Base-by-base conservation (phyloP, 352 stramenopile species). In the Phytophthora sansomeana region DNA sequence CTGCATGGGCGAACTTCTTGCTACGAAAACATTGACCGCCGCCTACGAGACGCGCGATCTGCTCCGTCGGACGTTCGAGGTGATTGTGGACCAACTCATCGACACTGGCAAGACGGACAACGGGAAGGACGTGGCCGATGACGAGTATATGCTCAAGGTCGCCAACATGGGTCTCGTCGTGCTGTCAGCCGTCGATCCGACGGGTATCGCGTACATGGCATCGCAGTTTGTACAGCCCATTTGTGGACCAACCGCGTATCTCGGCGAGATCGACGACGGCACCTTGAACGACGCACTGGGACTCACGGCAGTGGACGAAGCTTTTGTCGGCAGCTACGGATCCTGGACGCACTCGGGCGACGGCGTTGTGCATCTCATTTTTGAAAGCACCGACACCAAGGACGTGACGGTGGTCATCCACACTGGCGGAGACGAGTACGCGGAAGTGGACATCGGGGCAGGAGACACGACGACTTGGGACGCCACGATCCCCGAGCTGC, bases 141-240 rank as follows among this genome's bases (percentile, higher is more conserved):
- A 70, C 3, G 75, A 79, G 13, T 87, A 80, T 33, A 67, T 69
- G 55, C 51, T 74, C 8, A 50, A 74, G 29, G 60, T 74, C 9
- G 42, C 74, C 0, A 71, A 83, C 41, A 63, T 83, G 32, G 77
- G 51, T 24, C 50, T 74, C 5, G 44, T 60, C 6, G 61, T 57
- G 10, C 17, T 75, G n/a, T 72, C 67, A 5, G 58, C 48, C 4
- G 63, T 85, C n/a, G 77, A 85, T 26, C 69, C 72, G 1, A 84
- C 72, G 5, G 76, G 74, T 41, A 58, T 88, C 35, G 77, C 75
- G 6, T 67, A 69, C 26, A 76, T 88, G 74, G 77, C 69, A 2
- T 67, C 76, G 16, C 64, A 84, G 10, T 85, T 82, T n/a, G 61
- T 88, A 0, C 77, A 88, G 44, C 79, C 79, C 0, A 77, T 85